Conservation (phyloP, 345 rosid species). For the Schrenkiella parvula region DNA sequence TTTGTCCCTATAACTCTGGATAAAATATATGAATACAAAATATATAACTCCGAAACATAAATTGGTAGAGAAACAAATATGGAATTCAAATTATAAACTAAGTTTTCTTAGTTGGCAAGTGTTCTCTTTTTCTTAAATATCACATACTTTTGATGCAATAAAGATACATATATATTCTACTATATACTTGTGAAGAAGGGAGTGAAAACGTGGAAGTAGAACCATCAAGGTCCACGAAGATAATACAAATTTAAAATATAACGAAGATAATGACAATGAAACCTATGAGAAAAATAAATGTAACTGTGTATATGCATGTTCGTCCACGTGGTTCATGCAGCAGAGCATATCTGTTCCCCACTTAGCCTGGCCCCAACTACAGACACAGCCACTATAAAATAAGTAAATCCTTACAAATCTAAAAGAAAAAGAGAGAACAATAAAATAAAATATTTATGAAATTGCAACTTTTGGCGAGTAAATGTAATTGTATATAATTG, state of each 20-base stretch:
- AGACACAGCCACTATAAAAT: not conserved
- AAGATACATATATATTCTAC: not conserved
- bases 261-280: not conserved
- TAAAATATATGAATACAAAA: not conserved
- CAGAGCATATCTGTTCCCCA: conserved; percentile 34
- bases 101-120: not conserved
- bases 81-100: not conserved
- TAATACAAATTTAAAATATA: not conserved
- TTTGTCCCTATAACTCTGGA: not conserved
- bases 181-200: not conserved
- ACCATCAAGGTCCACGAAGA: not conserved
- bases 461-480: conserved; percentile 9
- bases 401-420: conserved; percentile 23
- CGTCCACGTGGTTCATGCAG: conserved; percentile 39
- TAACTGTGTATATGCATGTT: conserved; percentile 30
- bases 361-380: conserved; percentile 33
- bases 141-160: not conserved
- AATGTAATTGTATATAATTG: not conserved
- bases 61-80: not conserved
- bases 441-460: not conserved
- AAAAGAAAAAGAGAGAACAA: not conserved
- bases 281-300: conserved; percentile 16
- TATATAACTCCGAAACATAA: not conserved
- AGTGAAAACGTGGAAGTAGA: conserved; percentile 23
- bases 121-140: not conserved